Conservation (phyloP, 345 rosid species). For the Ceriops decandra region DNA sequence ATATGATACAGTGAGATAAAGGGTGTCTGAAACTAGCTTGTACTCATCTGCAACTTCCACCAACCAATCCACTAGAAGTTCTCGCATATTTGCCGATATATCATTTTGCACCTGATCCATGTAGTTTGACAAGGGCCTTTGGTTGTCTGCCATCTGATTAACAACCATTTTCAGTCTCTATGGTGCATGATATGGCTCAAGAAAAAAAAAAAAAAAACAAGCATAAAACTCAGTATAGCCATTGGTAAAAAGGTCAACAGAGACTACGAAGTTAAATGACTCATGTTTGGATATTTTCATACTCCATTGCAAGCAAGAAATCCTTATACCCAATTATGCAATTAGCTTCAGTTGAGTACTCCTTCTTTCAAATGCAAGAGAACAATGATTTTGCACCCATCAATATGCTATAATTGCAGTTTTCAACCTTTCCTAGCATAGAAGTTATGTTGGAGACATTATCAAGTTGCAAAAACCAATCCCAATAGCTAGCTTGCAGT, state of each 20-base stretch:
- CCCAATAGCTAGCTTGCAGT: too few species aligned
- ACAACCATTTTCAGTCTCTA: conserved; percentile 6
- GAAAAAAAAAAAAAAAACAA: not conserved
- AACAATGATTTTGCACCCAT: too few species aligned
- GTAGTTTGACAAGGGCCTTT: conserved; percentile 17
- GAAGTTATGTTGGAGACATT: too few species aligned
- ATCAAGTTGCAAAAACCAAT: too few species aligned
- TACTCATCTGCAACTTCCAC: conserved; percentile 24
- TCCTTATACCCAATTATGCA: too few species aligned
- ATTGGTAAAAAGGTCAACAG: not conserved
- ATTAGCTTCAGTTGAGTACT: too few species aligned
- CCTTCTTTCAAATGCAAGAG: too few species aligned
- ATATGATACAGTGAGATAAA: conserved; percentile 19
- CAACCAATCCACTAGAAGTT: conserved; percentile 28
- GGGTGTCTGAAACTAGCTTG: conserved; percentile 20
- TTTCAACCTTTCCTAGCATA: too few species aligned
- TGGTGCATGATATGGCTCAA: too few species aligned
- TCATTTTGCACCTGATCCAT: conserved; percentile 20
- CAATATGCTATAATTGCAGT: too few species aligned
- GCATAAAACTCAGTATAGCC: not conserved
- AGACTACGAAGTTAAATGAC: not conserved
- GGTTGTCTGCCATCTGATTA: conserved; percentile 13
- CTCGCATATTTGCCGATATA: conserved; percentile 16
- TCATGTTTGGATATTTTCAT: not conserved
- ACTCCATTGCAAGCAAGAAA: too few species aligned